Base-by-base conservation (phyloP, 1,284 basidiomycete species). In the Leccinum pseudoinsigne region DNA sequence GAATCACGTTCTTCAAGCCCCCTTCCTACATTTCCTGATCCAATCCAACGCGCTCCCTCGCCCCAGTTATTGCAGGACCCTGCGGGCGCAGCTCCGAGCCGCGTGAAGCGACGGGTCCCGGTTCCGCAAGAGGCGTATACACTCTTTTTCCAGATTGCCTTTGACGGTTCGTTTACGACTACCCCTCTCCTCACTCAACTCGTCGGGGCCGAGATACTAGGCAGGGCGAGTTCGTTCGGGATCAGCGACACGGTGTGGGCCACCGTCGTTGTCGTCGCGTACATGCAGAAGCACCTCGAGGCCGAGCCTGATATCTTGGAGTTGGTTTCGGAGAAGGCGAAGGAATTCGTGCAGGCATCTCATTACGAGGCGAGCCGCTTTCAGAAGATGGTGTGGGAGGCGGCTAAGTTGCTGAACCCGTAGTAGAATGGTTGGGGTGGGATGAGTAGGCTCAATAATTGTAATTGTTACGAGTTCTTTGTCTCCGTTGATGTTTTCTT, bases 141-240 rank as follows among this genome's bases (percentile, higher is more conserved):
- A 4, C 69, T 85, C 21, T 67, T 81, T 16, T 66, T 64, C 10
- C 60, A 81, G 16, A 82, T 84, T 73, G 61, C 64, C 2, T 76
- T 77, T 23, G 80, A 85, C 55, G 85, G 86, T 1, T 84, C 82
- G 0, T 86, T 83, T 68, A 42, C 67, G 7, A 64, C 50, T 1
- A 62, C 69, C 11, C 67, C 72, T 11, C 62, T 67, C 2, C 71
- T 83, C 5, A 62, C 66, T 1, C 57, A n/a, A 9, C 71, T 79
- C n/a, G 70, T 79, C 11, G 75, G 73, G 4, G 62, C 66, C 0
- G 61, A 64, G 1, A 69, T 76, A 1, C 47, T 77, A 21, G 59
- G 63, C 8, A 75, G 76, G 58, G 71, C 71, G 4, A 61, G 59
- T 21, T 70, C 71, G 9, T 57, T 68, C 4, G 64, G 65, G 9